A percentile compares a stretch with the other conserved stretches of the same genome.
Conservation (phyloP, 2,329 filamentous ascomycete genomes). For the Passalora sequoiae region DNA sequence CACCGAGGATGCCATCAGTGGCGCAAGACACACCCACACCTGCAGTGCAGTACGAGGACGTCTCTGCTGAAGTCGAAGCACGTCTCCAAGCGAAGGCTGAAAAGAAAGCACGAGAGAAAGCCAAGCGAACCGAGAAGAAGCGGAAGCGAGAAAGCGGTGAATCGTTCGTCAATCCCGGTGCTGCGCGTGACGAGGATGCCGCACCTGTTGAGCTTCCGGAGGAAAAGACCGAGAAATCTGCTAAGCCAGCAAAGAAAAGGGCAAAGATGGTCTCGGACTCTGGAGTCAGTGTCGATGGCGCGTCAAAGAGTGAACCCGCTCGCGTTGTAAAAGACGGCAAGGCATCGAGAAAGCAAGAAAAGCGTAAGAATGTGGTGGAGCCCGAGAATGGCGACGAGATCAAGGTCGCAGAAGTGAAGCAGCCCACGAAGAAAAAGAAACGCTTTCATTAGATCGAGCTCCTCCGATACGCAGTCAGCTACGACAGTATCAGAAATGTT, state of each 20-base stretch:
- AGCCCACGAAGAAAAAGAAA: constrained; percentile 7
- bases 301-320: not conserved
- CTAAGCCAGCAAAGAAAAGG: constrained; percentile 10
- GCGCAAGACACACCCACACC: not conserved
- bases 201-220: not conserved
- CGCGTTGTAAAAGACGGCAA: not conserved
- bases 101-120: constrained; percentile 18
- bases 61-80: constrained; percentile 29
- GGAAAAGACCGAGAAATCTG: not conserved
- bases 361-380: constrained; percentile 3
- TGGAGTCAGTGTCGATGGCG: not conserved
- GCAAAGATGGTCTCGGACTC: constrained; percentile 1
- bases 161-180: constrained; percentile 18
- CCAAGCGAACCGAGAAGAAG: constrained; percentile 29
- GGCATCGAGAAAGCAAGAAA: not conserved
- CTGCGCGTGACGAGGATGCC: constrained; percentile 5
- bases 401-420: constrained; percentile 2
- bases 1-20: too few relatives aligned
- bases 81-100: constrained; percentile 31
- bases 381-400: not conserved
- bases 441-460: too few relatives aligned
- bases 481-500: too few relatives aligned
- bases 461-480: too few relatives aligned
- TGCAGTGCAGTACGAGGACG: constrained; percentile 27
- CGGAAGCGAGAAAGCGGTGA: constrained; percentile 33